A percentile compares a stretch with the other conserved stretches of the same genome.
phyloP scores from a whole-genome alignment of 2,329 filamentous ascomycete species.

The Massarina eburnea region DNA sequence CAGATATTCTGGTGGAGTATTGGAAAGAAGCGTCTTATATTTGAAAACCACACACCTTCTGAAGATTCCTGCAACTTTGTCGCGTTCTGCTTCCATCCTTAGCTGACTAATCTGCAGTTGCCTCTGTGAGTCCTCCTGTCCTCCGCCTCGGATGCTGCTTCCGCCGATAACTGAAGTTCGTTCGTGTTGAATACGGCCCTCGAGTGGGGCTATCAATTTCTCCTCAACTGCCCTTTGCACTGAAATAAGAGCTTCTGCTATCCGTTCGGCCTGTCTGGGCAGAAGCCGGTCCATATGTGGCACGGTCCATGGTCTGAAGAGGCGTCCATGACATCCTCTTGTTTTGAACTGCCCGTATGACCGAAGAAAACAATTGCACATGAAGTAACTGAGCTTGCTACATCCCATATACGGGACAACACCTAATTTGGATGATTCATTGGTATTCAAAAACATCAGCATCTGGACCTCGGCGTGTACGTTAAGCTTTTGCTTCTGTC shows the following conservation, averaged over 20 bases:
- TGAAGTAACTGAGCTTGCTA: slow-evolving; percentile 27
- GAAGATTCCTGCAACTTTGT: slow-evolving; percentile 26
- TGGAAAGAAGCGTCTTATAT: background rate
- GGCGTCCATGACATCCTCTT: slow-evolving; percentile 24
- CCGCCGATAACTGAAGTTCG: slow-evolving; percentile 22
- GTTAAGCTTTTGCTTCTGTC: slow-evolving; percentile 20
- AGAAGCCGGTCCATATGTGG: slow-evolving; percentile 15
- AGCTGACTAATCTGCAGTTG: slow-evolving; percentile 14
- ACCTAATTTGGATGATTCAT: slow-evolving; percentile 4
- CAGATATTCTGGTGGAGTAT: background rate
- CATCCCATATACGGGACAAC: slow-evolving; percentile 24
- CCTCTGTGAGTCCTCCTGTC: slow-evolving; percentile 13
- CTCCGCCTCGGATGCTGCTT: slow-evolving; percentile 16
- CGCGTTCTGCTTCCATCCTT: slow-evolving; percentile 21
- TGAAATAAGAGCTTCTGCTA: slow-evolving; percentile 14
- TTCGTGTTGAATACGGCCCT: slow-evolving; percentile 12
- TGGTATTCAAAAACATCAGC: slow-evolving; percentile 16
- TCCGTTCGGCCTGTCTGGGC: slow-evolving; percentile 16
- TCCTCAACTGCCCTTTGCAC: slow-evolving; percentile 21
- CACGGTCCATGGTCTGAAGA: slow-evolving; percentile 26
- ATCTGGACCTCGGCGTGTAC: slow-evolving; percentile 26
- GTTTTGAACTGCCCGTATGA: slow-evolving; percentile 18
- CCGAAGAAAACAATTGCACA: slow-evolving; percentile 20
- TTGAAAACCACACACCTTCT: slow-evolving; percentile 18
- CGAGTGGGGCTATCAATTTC: slow-evolving; percentile 12